phyloP scores from a whole-genome alignment of 768 basidiomycete species.

The Hygrocybe punicea region DNA sequence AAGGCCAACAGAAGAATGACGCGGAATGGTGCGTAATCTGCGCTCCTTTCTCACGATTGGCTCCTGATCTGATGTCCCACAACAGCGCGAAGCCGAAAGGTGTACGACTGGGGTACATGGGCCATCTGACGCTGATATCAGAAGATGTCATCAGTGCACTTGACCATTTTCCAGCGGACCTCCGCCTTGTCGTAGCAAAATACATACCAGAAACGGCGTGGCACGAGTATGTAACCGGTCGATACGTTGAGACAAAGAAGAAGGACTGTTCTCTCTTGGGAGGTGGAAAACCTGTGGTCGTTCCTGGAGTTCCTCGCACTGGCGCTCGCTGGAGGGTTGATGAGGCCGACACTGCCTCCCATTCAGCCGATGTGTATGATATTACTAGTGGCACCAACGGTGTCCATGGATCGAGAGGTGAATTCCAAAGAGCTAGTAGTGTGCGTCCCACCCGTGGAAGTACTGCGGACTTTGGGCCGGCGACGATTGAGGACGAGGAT shows the following conservation, averaged over 20 bases:
- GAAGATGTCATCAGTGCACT: conserved; percentile 92
- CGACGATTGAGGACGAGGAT: conserved; percentile 40
- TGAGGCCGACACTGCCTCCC: conserved; percentile 45
- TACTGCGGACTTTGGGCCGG: conserved; percentile 65
- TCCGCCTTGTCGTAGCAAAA: conserved; percentile 58
- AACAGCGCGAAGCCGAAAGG: conserved; percentile 67
- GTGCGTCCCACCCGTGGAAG: conserved; percentile 44
- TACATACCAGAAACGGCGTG: conserved; percentile 76
- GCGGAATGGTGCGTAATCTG: conserved; percentile 55
- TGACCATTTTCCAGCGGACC: conserved; percentile 79
- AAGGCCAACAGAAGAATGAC: conserved; percentile 81
- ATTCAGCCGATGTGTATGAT: conserved; percentile 2
- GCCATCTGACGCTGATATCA: conserved; percentile 89
- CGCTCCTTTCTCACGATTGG: background rate
- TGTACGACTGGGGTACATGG: conserved; percentile 91
- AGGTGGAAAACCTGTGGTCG: conserved; percentile 73
- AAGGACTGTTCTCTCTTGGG: conserved; percentile 78
- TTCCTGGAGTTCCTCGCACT: conserved; percentile 28
- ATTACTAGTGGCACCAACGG: conserved; percentile 15
- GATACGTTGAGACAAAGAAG: conserved; percentile 82
- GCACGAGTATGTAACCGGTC: conserved; percentile 84
- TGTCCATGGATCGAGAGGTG: conserved; percentile 42
- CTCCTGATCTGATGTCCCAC: background rate
- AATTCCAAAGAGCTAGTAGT: conserved; percentile 52
- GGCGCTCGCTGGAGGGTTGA: conserved; percentile 63